Base-by-base conservation (phyloP, 352 stramenopile species). In the Globisporangium carolinianum region DNA sequence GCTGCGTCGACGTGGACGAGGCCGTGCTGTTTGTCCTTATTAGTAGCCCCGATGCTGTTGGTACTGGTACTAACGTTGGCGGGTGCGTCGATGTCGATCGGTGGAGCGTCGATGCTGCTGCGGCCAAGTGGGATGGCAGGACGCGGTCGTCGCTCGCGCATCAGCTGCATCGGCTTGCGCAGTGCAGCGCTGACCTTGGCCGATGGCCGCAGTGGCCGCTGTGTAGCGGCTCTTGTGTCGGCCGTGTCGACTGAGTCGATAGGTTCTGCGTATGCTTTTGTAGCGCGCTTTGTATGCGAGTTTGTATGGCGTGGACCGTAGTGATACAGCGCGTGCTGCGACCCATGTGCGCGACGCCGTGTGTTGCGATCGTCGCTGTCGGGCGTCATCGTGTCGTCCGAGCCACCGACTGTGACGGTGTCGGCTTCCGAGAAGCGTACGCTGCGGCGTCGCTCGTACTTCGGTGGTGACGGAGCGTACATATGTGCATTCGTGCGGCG, bases 1-100 rank as follows among this genome's bases (percentile, higher is more conserved):
- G 76, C 67, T 12, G 86, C 78, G 38, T 68, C 63, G 10, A 63
- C 63, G 18, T 54, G 51, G 11, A 65, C 53, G 53, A 65, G 53
- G 0, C 59, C 59, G 14, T 32, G 3, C 24, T 32, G 3, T 32
- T 32, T 32, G 24, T 32, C 24, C 24, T 32, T 32, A 32, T 32
- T 32, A 32, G 24, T 32, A 51, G 39, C 39, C 7, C 7, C 39
- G 39, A 12, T 39, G 15, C 11, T 38, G 47, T 65, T 53, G 1
- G 48, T n/a, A 43, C 39, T 43, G 39, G 7, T 43, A 12, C 39
- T 43, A 32, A 32, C 2, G 24, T 32, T 32, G 24, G 24, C 3
- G 24, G 24, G 24, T 32, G 24, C 24, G 24, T 32, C 24, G 24
- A 32, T 32, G 24, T 32, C 24, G 24, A 32, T 32, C 24, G 24